Conservation (phyloP, 768 basidiomycete species). For the Mycena floridula region DNA sequence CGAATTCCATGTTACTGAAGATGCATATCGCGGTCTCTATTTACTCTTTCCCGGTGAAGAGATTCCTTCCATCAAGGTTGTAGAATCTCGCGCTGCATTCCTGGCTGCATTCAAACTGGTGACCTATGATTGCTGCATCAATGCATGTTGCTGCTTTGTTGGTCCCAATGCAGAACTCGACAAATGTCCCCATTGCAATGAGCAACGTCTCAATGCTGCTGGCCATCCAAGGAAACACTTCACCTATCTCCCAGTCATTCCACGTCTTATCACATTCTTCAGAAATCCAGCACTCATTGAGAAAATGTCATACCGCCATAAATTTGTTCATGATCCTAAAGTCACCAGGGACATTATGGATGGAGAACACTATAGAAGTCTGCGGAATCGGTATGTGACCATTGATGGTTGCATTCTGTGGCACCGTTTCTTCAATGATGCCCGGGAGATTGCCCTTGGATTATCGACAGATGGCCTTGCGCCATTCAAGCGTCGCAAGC, state of each 20-base stretch:
- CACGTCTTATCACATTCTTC: constrained; percentile 16
- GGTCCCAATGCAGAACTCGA: constrained; percentile 10
- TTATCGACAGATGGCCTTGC: constrained; percentile 30
- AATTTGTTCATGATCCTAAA: too few relatives aligned
- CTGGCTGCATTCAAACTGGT: too few relatives aligned
- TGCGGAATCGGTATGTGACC: too few relatives aligned
- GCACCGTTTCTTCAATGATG: too few relatives aligned
- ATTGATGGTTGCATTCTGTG: too few relatives aligned
- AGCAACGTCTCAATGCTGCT: constrained; percentile 7
- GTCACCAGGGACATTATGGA: too few relatives aligned
- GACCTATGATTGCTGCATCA: constrained; percentile 20
- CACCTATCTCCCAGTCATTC: constrained; percentile 23
- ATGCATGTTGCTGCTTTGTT: constrained; percentile 20
- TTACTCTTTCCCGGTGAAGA: not conserved
- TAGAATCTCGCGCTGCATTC: constrained; percentile 9
- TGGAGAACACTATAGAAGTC: too few relatives aligned
- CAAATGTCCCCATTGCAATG: constrained; percentile 20
- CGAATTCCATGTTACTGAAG: not conserved
- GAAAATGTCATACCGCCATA: constrained; percentile 14
- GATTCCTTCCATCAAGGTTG: not conserved
- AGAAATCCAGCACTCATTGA: constrained; percentile 5
- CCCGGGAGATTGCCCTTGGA: too few relatives aligned
- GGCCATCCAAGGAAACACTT: constrained; percentile 15
- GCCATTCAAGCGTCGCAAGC: constrained; percentile 15
- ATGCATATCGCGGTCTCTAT: not conserved